Evolutionary conservation across 768 basidiomycete genomes (phyloP), one percentile per base, ranked within the genome.

Genomic region (Suillus tomentosus): DNA sequence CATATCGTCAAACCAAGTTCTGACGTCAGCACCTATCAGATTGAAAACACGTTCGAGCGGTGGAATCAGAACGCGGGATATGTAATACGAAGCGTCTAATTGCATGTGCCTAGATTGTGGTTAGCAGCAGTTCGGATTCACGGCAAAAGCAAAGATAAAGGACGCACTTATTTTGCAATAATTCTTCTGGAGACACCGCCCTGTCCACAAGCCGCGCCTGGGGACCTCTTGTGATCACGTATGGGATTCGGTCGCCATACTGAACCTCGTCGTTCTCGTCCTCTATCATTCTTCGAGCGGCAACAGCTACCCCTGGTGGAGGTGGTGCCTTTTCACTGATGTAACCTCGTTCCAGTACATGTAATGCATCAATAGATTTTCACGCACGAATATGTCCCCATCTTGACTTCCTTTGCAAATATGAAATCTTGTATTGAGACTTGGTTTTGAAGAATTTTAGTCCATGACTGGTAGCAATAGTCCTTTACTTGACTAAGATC

Each of bases 231-330:
- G 82, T 79, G 57, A 99, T 93, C 56, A 99, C 85, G 72, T 98
- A 99, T 1, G 95, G 94, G 1, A 99, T 86, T 36, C 96, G 87
- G 69, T 99, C 95, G 19, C 92, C 94, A 71, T 98, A 97, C 69
- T 96, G 94, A 1, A 91, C 83, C 72, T 97, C 96, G 59, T 90
- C 85, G 31, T 88, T 87, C 1, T 88, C 87, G 74, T 99, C 96
- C 53, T 85, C 72, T 15, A 89, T 68, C 75, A 90, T 85, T 62
- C 86, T 84, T 36, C 89, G 83, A 3, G 91, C 90, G 9, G 95
- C 96, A 15, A 99, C 89, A 1, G 88, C 84, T 7, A 87, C 96
- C 0, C 95, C 97, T n/a, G 97, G 95, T 7, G 94, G 95, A 1
- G 96, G 97, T 0, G 87, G 86, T 0, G 80, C 88, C 66, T 87